Evolutionary conservation across 2,329 filamentous ascomycete genomes (phyloP).

Genomic region (Cephalotrichum gorgonifer): DNA sequence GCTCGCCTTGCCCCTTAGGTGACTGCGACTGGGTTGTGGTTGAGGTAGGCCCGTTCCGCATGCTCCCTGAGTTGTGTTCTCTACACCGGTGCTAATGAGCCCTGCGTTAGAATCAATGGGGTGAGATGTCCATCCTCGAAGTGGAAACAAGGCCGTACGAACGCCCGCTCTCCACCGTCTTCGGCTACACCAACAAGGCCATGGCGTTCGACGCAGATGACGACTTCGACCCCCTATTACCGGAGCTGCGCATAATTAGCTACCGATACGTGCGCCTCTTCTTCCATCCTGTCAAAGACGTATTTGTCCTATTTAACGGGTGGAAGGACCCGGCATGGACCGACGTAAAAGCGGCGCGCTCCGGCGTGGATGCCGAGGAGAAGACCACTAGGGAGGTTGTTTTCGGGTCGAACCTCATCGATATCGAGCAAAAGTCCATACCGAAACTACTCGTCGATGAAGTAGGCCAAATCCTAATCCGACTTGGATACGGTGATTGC

Average conservation of each 20-base stretch:
- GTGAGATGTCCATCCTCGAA: constrained; percentile 71
- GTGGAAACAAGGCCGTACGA: constrained; percentile 47
- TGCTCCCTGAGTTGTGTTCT: neutral
- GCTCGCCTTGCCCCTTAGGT: constrained; percentile 55
- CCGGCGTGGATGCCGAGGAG: constrained; percentile 80
- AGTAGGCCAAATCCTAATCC: constrained; percentile 28
- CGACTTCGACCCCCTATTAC: constrained; percentile 66
- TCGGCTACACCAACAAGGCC: constrained; percentile 56
- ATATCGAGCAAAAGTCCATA: constrained; percentile 83
- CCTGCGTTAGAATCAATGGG: constrained; percentile 71
- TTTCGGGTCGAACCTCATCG: constrained; percentile 83
- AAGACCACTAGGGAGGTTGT: constrained; percentile 73
- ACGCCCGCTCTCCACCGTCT: constrained; percentile 49
- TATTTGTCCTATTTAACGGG: constrained; percentile 73
- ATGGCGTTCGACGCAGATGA: constrained; percentile 44
- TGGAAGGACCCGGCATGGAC: constrained; percentile 95
- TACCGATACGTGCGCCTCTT: constrained; percentile 93
- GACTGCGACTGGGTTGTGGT: constrained; percentile 87
- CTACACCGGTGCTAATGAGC: constrained; percentile 4
- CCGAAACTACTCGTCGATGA: constrained; percentile 82
- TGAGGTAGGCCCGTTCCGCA: constrained; percentile 49
- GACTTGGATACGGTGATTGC: neutral
- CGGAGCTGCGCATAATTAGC: constrained; percentile 66
- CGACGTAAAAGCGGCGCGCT: constrained; percentile 61
- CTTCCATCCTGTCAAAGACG: constrained; percentile 81